phyloP scores from a whole-genome alignment of 352 stramenopile species.

The Pythium sp. region DNA sequence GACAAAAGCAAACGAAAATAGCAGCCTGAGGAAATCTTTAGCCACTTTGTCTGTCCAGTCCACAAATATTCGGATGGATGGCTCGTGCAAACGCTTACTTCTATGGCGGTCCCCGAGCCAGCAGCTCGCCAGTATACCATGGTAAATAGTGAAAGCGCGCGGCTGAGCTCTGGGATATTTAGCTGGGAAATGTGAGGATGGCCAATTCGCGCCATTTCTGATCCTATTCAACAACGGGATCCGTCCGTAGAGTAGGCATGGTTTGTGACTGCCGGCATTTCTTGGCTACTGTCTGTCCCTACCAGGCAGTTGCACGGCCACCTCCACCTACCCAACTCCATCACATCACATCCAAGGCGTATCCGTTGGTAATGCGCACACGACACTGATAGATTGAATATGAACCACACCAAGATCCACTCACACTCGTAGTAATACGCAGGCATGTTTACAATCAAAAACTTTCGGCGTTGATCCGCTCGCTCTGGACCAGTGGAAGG shows the following conservation, averaged over 20 bases:
- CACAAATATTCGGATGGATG: neutral
- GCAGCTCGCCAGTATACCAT: neutral
- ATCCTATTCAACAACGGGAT: neutral
- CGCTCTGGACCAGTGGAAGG: neutral
- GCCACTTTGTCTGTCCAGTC: neutral
- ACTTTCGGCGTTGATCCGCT: neutral
- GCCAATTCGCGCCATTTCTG: neutral
- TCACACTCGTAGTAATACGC: neutral
- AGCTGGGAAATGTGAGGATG: neutral
- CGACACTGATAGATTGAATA: neutral
- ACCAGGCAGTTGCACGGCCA: neutral
- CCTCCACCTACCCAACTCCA: neutral
- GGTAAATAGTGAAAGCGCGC: neutral
- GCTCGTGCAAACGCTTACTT: neutral
- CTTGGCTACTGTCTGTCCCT: neutral
- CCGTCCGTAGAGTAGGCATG: neutral
- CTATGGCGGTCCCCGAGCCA: neutral
- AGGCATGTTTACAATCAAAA: neutral
- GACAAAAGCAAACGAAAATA: neutral
- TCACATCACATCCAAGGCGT: neutral
- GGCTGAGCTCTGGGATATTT: neutral
- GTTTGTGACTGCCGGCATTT: neutral
- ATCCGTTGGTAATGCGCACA: conserved; percentile 8
- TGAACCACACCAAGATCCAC: neutral
- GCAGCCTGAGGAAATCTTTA: neutral